Base-by-base conservation (phyloP, 2,329 filamentous ascomycete genomes). In the Gnomoniopsis smithogilvyi region DNA sequence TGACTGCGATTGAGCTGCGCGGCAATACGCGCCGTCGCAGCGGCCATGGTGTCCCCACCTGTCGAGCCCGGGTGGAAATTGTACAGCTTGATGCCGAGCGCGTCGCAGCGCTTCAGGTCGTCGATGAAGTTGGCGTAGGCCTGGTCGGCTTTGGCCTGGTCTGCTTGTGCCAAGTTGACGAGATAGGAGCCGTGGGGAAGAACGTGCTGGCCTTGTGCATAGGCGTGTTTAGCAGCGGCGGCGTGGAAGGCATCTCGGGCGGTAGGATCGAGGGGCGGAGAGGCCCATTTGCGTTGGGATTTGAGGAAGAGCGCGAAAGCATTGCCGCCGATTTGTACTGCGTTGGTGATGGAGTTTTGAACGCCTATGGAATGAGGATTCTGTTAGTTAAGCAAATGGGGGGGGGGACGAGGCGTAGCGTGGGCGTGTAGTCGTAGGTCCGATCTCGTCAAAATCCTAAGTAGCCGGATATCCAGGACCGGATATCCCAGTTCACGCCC, bases 51-150 rank as follows among this genome's bases (percentile, higher is more conserved):
- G 36, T 83, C 82, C 50, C 88, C 86, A 58, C 89, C 89, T 1
- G 89, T 89, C 59, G 88, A 93, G 21, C 95, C 95, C 0, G 95
- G 95, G 70, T 99, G 95, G 76, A 99, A 98, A 74, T 99, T 99
- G 79, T 98, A 99, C n/a, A 97, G 81, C 62, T 77, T 81, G 68
- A 99, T 96, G 1, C 92, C 92, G 0, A 99, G 84, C 49, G 82
- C 80, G 69, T 96, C 90, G 72, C 95, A 98, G 11, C 95, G 86
- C 53, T 84, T 78, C 1, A 99, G 80, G 71, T 99, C 95, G 67
- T 99, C 93, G 17, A 96, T 69, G 72, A 99, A 99, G 59, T 86
- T 85, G 43, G 79, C 81, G 70, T 96, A 97, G 1, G 93, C 93
- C 76, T 98, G 92, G 54, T 86, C 82, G 2, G 92, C 91, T 72